Evolutionary conservation across 306 rosid genomes (phyloP), one percentile per base, ranked within the genome.

Genomic region (Heteromeles arbutifolia): DNA sequence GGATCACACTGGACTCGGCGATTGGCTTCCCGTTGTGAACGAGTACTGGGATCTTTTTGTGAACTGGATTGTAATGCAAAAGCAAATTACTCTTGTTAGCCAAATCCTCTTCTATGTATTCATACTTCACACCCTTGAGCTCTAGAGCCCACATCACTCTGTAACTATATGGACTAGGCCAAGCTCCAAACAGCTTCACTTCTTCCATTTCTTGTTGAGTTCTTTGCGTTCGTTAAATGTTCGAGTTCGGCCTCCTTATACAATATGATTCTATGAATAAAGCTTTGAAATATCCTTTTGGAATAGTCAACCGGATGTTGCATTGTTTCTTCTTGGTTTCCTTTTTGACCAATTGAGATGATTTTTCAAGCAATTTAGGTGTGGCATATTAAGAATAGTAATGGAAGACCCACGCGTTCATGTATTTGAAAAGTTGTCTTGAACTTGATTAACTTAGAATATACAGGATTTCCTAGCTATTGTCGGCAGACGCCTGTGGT

Each of bases 61-160:
- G 82, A 57, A 73, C 54, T 31, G 78, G 79, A 45, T 68, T 74
- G 14, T 39, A 67, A 39, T 48, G 64, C 32, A 80, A 66, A 79
- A 80, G 83, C 43, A 24, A 21, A 26, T 80, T 76, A 32, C 83
- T 74, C 50, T 68, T 80, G 79, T 74, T 68, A 8, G 7, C 22
- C 26, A 80, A 22, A 7, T 80, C 71, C 59, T 74, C 71, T 74
- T 80, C 79, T 6, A 68, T n/a, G n/a, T 80, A 68, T 68, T 80
- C 83, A 12, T 80, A 58, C 63, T 80, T 41, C 11, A 74, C 39
- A 28, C 76, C 79, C 75, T 80, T 80, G 32, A 74, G 29, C 45
- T 74, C 57, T 31, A 80, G 65, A 74, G 79, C 71, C 79, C 83
- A 80, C 3, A 67, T 59, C 67, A 74, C 71, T 61, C 79, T 58